Evolutionary conservation across 495 filamentous ascomycete species (phyloP).

Genomic region (Aspergillus avenaceus): DNA sequence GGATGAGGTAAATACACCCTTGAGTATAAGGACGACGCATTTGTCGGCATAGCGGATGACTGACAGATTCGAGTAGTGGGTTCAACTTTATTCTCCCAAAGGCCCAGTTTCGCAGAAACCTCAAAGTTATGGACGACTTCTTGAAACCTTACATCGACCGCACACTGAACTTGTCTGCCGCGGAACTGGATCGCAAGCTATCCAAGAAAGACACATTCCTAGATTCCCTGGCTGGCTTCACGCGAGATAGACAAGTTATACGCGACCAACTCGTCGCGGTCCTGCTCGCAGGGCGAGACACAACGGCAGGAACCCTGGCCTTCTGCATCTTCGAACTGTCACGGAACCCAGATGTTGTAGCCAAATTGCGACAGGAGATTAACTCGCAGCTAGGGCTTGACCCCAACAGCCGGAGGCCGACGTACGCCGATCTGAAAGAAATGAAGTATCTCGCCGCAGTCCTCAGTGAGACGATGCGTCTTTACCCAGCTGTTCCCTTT

Average conservation of each 20-base stretch:
- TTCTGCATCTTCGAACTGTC: constrained; percentile 77
- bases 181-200: constrained; percentile 60
- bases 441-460: constrained; percentile 73
- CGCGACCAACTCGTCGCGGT: constrained; percentile 78
- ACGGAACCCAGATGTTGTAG: constrained; percentile 58
- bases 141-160: constrained; percentile 69
- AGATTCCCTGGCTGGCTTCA: constrained; percentile 71
- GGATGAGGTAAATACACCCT: constrained; percentile 42
- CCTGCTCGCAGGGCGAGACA: constrained; percentile 75
- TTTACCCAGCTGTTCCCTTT: constrained; percentile 53
- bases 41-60: too few relatives aligned
- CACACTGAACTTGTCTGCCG: constrained; percentile 55
- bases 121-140: constrained; percentile 69
- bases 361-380: constrained; percentile 72
- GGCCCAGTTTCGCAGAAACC: constrained; percentile 52
- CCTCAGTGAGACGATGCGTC: constrained; percentile 71
- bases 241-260: constrained; percentile 65
- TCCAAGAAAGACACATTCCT: constrained; percentile 75
- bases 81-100: constrained; percentile 53
- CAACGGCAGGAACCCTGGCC: constrained; percentile 69
- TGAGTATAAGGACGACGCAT: too few relatives aligned
- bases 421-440: constrained; percentile 64
- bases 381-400: constrained; percentile 55
- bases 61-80: too few relatives aligned
- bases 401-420: constrained; percentile 51